Conservation (phyloP, 495 filamentous ascomycete genomes). For the Lasiosphaeria miniovina region DNA sequence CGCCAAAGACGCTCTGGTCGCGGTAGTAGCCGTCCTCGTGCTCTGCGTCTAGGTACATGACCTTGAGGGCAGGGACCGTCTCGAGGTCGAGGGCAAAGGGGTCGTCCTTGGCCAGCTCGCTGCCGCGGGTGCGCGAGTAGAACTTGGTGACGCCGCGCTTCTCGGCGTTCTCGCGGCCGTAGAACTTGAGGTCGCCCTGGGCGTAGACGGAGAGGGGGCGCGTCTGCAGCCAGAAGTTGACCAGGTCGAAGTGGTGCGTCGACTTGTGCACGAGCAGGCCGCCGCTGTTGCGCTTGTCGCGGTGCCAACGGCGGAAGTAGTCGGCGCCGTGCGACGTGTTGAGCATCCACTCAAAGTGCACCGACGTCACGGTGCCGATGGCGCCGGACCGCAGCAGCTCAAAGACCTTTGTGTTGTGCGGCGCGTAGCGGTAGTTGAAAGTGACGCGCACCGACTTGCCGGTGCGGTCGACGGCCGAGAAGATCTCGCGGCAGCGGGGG, state of each 20-base stretch:
- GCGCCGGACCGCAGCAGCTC: conserved; percentile 47
- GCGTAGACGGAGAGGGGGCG: conserved; percentile 44
- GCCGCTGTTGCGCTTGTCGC: conserved; percentile 55
- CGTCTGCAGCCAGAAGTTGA: conserved; percentile 51
- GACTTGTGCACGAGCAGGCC: conserved; percentile 52
- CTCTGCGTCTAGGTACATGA: conserved; percentile 56
- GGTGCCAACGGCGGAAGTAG: conserved; percentile 61
- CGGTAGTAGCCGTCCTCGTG: conserved; percentile 57
- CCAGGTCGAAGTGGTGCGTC: conserved; percentile 50
- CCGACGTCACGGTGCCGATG: conserved; percentile 51
- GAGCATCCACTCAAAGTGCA: conserved; percentile 61
- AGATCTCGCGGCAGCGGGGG: conserved; percentile 48
- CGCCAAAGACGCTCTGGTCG: conserved; percentile 57
- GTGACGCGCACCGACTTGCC: conserved; percentile 41
- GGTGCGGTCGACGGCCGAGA: conserved; percentile 40
- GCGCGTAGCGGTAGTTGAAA: conserved; percentile 53
- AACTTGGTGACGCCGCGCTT: conserved; percentile 36
- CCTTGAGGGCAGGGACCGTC: conserved; percentile 47
- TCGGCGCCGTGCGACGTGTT: conserved; percentile 59
- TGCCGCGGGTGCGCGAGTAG: conserved; percentile 38
- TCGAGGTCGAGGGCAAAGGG: conserved; percentile 54
- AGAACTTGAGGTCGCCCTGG: conserved; percentile 47
- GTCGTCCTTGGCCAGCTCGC: conserved; percentile 32
- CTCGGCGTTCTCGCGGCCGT: conserved; percentile 47
- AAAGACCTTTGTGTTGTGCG: conserved; percentile 50